A percentile compares a stretch with the other conserved stretches of the same genome.
Evolutionary conservation across 176 grass and related monocot species (phyloP).

Genomic region (Urochloa ruziziensis): DNA sequence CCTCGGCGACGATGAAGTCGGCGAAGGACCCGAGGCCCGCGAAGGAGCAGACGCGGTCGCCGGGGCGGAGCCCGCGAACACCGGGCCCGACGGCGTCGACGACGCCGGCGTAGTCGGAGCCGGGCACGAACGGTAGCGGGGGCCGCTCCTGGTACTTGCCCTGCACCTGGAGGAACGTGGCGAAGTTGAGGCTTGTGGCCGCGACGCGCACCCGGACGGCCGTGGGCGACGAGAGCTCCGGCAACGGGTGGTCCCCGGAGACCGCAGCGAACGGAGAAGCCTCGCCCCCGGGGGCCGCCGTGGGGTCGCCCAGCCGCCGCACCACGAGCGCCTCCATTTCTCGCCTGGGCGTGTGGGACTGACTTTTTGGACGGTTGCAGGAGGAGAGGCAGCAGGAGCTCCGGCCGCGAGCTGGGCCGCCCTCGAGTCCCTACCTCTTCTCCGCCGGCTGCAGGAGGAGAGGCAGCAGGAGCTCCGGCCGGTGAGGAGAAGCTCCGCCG

Average conservation of each 20-base stretch:
- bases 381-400: no score
- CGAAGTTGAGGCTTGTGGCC: slow-evolving; percentile 85
- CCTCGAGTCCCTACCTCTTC: no score
- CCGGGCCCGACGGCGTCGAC: slow-evolving; percentile 71
- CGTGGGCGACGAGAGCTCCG: slow-evolving; percentile 53
- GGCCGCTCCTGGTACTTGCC: slow-evolving; percentile 89
- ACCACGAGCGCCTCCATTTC: slow-evolving; percentile 80
- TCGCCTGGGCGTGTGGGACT: no score
- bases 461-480: no score
- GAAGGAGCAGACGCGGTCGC: slow-evolving; percentile 75
- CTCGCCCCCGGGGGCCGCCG: slow-evolving; percentile 41
- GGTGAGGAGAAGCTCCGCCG: no score
- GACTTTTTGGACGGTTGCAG: no score
- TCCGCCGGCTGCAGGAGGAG: no score
- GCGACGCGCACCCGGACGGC: slow-evolving; percentile 67
- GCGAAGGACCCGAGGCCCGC: slow-evolving; percentile 57
- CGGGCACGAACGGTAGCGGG: slow-evolving; percentile 66
- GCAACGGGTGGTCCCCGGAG: slow-evolving; percentile 40
- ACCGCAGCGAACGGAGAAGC: slow-evolving; percentile 51
- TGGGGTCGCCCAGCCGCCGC: slow-evolving; percentile 71
- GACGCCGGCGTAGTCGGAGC: slow-evolving; percentile 80
- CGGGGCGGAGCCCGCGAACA: slow-evolving; percentile 55
- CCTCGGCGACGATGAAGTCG: slow-evolving; percentile 67
- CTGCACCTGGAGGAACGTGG: slow-evolving; percentile 77
- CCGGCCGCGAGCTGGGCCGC: no score